Base-by-base conservation (phyloP, 108 stramenopile genomes). In the Cylindrotheca closterium region DNA sequence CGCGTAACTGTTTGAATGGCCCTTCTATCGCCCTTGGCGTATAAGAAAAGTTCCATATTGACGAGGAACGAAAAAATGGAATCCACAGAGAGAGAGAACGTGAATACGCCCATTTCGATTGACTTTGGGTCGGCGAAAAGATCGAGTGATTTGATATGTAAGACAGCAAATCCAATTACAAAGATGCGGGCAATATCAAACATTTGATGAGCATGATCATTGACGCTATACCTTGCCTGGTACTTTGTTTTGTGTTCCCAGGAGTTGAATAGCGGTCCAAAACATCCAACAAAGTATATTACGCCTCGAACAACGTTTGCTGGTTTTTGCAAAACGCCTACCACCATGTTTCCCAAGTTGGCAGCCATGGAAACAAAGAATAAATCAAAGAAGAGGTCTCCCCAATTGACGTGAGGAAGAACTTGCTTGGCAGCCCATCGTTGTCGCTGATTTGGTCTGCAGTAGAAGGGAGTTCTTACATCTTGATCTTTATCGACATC, bases 361-460 rank as follows among this genome's bases (percentile, higher is more conserved):
- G 47, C 67, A 19, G 68, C 73, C 15, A 71, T 75, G 8, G 71
- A 61, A 12, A 80, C 79, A 46, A 77, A 80, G 32, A 80, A 80
- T 4, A 80, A 47, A 48, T 74, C 73, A 23, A 63, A 79, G 46
- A 63, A 78, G 7, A 78, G 64, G 22, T 78, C 64, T 15, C 77
- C 77, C 75, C 75, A 77, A 58, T 64, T 77, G 23, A 60, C 60
- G 34, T 33, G 51, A 21, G 67, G 67, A 47, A 56, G 56, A 30
- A 68, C 33, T 10, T 58, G 67, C n/a, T 28, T 17, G 49, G 58
- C 67, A 10, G 25, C 63, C 63, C 63, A 64, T 24, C 30, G 30
- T 31, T 64, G 63, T 7, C 63, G 22, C 33, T 64, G 63, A 1
- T 2, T 54, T 8, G 63, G 63, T 19, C 51, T 25, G 19, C 12